A percentile compares a stretch with the other conserved stretches of the same genome.
These are phyloP conservation scores for Quercus lobata DNA, from an alignment of 331 rosid genomes.

Conservation along the genomic window DNA sequence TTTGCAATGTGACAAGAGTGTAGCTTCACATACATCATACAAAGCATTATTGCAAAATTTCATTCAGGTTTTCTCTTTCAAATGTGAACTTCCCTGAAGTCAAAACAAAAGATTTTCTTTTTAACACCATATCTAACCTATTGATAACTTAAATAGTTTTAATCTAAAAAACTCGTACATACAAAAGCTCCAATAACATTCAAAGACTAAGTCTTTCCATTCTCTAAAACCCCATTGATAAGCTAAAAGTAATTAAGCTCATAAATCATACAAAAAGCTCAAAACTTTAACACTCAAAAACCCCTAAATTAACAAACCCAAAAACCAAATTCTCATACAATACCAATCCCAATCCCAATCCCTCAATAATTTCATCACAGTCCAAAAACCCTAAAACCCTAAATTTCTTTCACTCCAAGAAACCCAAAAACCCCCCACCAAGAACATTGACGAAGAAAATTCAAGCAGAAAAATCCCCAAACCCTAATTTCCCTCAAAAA, in stretches of 20 bases:
- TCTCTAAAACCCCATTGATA: neutral
- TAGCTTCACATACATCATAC: no score
- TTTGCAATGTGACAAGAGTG: neutral
- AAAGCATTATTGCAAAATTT: no score
- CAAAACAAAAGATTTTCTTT: neutral
- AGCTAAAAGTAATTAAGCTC: neutral
- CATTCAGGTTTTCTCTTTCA: neutral
- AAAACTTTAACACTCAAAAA: neutral
- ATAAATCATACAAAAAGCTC: neutral
- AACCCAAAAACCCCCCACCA: neutral
- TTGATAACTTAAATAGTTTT: no score
- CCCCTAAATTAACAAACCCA: neutral
- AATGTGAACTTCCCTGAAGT: neutral
- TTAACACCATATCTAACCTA: no score
- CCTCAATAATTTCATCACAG: neutral
- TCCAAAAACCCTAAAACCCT: neutral
- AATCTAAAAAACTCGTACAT: no score
- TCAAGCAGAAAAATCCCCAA: constrained; percentile 11
- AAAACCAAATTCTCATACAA: neutral
- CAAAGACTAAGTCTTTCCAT: neutral
- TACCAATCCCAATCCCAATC: neutral
- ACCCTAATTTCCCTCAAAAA: constrained; percentile 6
- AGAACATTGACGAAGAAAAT: neutral
- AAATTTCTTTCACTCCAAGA: constrained; percentile 2
- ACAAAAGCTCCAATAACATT: no score